Percentiles rank a stretch among this genome's conserved stretches.
Conservation (phyloP, 2,329 filamentous ascomycete species). For the Ciborinia camelliae region DNA sequence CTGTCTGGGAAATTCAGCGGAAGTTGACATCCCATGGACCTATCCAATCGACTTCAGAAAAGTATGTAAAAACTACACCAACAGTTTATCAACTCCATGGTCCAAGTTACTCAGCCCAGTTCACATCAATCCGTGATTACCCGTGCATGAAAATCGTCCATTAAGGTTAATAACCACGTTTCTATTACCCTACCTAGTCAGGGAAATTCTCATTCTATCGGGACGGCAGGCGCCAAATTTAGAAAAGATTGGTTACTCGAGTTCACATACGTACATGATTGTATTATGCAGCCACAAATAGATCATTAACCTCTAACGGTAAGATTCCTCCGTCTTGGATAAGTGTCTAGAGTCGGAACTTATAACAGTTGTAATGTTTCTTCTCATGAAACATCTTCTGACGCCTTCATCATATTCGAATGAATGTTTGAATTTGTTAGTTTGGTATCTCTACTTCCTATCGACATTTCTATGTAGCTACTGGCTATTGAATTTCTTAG, state of each 20-base stretch:
- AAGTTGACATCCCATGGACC: no score
- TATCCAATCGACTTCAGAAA: not conserved
- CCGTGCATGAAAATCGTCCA: not conserved
- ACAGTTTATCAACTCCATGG: not conserved
- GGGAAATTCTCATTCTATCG: not conserved
- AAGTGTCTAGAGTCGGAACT: no score
- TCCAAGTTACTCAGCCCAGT: not conserved
- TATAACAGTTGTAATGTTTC: not conserved
- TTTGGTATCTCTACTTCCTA: not conserved
- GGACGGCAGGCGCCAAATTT: not conserved
- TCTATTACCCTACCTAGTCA: no score
- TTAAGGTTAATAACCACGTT: not conserved
- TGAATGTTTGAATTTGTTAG: not conserved
- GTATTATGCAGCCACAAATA: not conserved
- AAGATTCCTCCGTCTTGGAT: no score
- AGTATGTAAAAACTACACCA: not conserved
- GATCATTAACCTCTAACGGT: fast-evolving
- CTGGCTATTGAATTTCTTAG: not conserved
- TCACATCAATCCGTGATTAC: no score
- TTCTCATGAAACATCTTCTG: not conserved
- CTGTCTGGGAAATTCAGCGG: no score
- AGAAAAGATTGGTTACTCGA: not conserved
- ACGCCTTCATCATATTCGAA: not conserved
- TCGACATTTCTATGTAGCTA: no score
- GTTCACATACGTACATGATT: not conserved